A percentile compares a stretch with the other conserved stretches of the same genome.
Evolutionary conservation across 2,329 filamentous ascomycete genomes (phyloP).

Genomic region (Xylaria sp.): DNA sequence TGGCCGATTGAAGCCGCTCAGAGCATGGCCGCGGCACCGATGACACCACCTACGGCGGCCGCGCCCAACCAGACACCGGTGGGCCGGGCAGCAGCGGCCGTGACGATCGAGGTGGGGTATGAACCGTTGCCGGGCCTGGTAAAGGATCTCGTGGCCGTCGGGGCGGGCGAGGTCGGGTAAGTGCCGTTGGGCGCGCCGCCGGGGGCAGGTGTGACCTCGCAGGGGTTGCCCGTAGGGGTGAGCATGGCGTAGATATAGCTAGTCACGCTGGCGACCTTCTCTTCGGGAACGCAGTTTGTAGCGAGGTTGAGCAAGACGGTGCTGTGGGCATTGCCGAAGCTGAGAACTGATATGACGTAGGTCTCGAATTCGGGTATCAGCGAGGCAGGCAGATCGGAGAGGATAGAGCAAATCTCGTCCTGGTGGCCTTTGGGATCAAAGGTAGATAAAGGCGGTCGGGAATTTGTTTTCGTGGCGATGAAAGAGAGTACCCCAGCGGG

Average conservation of each 20-base stretch:
- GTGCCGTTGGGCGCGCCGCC: conserved; percentile 10
- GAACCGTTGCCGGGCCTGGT: not conserved
- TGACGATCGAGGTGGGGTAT: conserved; percentile 17
- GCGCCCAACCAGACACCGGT: conserved; percentile 35
- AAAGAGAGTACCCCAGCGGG: conserved; percentile 16
- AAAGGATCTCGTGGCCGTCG: conserved; percentile 4
- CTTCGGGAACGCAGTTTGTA: conserved; percentile 13
- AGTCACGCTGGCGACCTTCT: conserved; percentile 20
- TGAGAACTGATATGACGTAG: conserved; percentile 17
- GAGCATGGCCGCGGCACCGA: conserved; percentile 43
- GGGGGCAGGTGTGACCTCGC: conserved; percentile 6
- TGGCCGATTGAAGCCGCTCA: conserved; percentile 15
- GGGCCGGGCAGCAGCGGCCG: conserved; percentile 29
- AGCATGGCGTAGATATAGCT: conserved; percentile 19
- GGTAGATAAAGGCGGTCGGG: not conserved
- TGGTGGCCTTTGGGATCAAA: conserved; percentile 9
- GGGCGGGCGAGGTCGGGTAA: conserved; percentile 17
- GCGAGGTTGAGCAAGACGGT: conserved; percentile 7
- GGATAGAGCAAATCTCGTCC: conserved; percentile 22
- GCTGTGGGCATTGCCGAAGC: conserved; percentile 19
- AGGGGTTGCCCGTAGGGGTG: conserved; percentile 15
- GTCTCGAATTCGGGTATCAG: conserved; percentile 11
- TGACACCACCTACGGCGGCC: conserved; percentile 34
- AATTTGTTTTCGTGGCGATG: conserved; percentile 3
- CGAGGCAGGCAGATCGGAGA: conserved; percentile 2